phyloP scores from a whole-genome alignment of 2,329 filamentous ascomycete genomes.

The Trichoderma sp. region DNA sequence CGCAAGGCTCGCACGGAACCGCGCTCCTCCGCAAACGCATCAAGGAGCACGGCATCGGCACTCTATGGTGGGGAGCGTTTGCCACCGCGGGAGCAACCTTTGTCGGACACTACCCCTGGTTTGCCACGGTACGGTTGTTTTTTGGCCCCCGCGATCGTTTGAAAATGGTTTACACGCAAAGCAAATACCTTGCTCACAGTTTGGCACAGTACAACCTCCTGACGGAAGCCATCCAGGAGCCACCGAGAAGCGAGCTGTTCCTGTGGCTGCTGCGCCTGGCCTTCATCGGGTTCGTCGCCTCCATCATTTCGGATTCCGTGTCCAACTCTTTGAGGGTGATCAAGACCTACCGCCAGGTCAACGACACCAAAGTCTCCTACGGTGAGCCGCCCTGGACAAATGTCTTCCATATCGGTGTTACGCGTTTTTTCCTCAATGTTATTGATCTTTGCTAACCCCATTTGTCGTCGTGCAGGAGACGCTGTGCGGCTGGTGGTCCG shows the following conservation, averaged over 20 bases:
- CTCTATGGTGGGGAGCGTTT: slow-evolving; percentile 54
- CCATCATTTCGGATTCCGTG: slow-evolving; percentile 49
- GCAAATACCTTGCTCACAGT: slow-evolving; percentile 12
- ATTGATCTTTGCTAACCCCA: background rate
- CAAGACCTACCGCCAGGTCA: slow-evolving; percentile 55
- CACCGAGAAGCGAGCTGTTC: slow-evolving; percentile 44
- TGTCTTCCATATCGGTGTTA: too few relatives aligned
- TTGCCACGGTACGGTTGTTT: slow-evolving; percentile 45
- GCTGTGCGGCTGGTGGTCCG: slow-evolving; percentile 46
- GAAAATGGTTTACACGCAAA: background rate
- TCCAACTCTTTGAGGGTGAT: slow-evolving; percentile 53
- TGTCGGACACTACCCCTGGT: slow-evolving; percentile 54
- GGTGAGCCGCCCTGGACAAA: slow-evolving; percentile 36
- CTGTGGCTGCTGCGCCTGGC: slow-evolving; percentile 49
- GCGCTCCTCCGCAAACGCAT: slow-evolving; percentile 48
- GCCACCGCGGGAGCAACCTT: slow-evolving; percentile 53
- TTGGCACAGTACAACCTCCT: slow-evolving; percentile 48
- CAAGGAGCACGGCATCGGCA: slow-evolving; percentile 49
- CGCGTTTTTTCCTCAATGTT: too few relatives aligned
- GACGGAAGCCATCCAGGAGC: slow-evolving; percentile 44
- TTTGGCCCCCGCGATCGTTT: background rate
- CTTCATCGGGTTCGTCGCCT: slow-evolving; percentile 46
- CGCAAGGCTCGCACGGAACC: slow-evolving; percentile 49
- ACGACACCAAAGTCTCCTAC: slow-evolving; percentile 51
- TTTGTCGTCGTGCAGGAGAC: slow-evolving; percentile 39